A percentile compares a stretch with the other conserved stretches of the same genome.
Evolutionary conservation across 176 grass and related monocot species (phyloP).

Genomic region (Oryza brachyantha): DNA sequence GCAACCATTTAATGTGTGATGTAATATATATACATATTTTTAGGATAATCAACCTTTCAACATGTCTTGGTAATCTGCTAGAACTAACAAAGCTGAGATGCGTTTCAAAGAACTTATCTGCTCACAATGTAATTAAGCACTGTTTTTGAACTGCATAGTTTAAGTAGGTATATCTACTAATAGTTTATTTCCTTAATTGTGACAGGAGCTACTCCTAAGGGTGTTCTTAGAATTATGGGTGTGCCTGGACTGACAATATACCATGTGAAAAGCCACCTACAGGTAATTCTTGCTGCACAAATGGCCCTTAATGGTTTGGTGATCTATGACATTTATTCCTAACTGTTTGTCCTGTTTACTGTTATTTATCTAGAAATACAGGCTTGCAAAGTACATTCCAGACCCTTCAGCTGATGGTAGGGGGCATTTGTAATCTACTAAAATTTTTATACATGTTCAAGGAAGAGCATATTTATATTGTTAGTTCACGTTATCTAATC

Average conservation of each 20-base stretch:
- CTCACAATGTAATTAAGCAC: not conserved
- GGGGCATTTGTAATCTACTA: slow-evolving; percentile 5
- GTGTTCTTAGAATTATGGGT: slow-evolving; percentile 75
- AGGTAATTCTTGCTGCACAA: slow-evolving; percentile 44
- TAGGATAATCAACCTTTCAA: no score
- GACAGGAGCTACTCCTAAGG: slow-evolving; percentile 81
- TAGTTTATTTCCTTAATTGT: not conserved
- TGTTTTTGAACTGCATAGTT: not conserved
- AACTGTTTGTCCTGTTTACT: not conserved
- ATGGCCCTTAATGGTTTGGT: slow-evolving; percentile 5
- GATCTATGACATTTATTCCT: not conserved
- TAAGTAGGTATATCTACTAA: not conserved
- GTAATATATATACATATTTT: no score
- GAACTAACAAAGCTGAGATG: not conserved
- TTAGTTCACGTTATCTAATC: not conserved
- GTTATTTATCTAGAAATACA: slow-evolving; percentile 57
- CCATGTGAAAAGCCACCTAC: slow-evolving; percentile 89
- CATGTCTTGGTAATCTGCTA: not conserved
- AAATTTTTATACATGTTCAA: not conserved
- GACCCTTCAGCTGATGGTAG: slow-evolving; percentile 65
- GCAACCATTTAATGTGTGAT: no score
- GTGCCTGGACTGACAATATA: slow-evolving; percentile 79
- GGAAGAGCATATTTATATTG: not conserved
- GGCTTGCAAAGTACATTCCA: slow-evolving; percentile 81
- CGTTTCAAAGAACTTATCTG: not conserved